Base-by-base conservation (phyloP, 331 rosid species). In the Rosa hybrid region DNA sequence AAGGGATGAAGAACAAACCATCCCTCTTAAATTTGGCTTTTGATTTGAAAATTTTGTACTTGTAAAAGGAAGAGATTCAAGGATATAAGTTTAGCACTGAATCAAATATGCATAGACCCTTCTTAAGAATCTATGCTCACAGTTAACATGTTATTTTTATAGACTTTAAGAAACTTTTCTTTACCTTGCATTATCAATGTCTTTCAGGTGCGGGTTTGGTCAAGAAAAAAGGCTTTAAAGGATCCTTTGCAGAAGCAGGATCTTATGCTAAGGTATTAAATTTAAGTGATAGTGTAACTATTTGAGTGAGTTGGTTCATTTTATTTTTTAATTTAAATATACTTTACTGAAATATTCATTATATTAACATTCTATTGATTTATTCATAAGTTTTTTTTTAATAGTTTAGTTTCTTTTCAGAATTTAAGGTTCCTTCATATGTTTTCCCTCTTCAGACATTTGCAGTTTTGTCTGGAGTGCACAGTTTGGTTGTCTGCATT, bases 391-490 rank as follows among this genome's bases (percentile, higher is more conserved):
- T 34, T 44, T 50, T 34, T 6, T 38, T 70, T 54, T 54, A 12
- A 27, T 63, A 27, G 41, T 12, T 25, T 63, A 1, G 13, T 25
- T 72, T 25, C 42, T 44, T 46, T 34, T 64, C 5, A 30, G 54
- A 67, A 72, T 42, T 71, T 21, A 30, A 68, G 70, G 23, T 65
- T 11, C 6, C 57, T 59, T 45, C 23, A 42, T 77, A 21, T 84
- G 23, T 45, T 81, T 83, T 42, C 54, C 51, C 12, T 34, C 17
- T 53, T 56, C 84, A 95, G 99, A 95, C 98, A 34, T 95, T 95
- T 88, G 98, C 98, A 78, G 96, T 95, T 93, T 86, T 95, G 88
- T 89, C 99, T 75, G 99, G 99, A 85, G 98, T 95, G 25, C 99
- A 92, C 71, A 95, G 99, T 77, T 85, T 95, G 96, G 99, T 95